Conservation (phyloP, 768 basidiomycete species). For the Trametes cingulata region DNA sequence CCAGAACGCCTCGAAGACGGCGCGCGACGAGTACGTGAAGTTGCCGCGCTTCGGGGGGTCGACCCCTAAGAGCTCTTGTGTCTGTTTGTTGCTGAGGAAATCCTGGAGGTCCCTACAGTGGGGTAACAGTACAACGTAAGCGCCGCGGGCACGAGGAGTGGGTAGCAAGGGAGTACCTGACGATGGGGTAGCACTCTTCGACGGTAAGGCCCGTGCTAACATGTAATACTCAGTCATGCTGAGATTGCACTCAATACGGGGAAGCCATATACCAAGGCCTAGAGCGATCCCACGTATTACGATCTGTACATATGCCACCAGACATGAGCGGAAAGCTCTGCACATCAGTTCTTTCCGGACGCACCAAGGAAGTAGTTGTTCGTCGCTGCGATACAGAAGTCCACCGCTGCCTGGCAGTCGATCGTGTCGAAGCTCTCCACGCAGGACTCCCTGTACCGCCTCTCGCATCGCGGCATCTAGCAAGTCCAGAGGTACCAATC, state of each 20-base stretch:
- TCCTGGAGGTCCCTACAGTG: slow-evolving; percentile 54
- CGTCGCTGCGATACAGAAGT: slow-evolving; percentile 39
- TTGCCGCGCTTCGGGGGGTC: slow-evolving; percentile 42
- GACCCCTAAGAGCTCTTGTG: slow-evolving; percentile 61
- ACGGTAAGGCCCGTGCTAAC: slow-evolving; percentile 45
- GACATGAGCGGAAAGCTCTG: too few relatives aligned
- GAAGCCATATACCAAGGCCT: slow-evolving; percentile 11
- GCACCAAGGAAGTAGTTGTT: slow-evolving; percentile 32
- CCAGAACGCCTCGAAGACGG: slow-evolving; percentile 50
- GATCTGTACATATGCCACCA: background rate
- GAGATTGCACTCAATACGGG: too few relatives aligned
- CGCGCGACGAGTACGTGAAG: slow-evolving; percentile 39
- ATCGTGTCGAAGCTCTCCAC: slow-evolving; percentile 45
- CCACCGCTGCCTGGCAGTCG: slow-evolving; percentile 41
- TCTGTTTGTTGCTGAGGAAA: slow-evolving; percentile 60
- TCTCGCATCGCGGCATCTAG: slow-evolving; percentile 47
- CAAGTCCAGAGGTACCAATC: background rate
- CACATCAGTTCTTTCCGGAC: slow-evolving; percentile 12
- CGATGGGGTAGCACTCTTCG: slow-evolving; percentile 60
- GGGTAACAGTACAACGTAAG: too few relatives aligned
- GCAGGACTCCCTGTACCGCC: slow-evolving; percentile 40
- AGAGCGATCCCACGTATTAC: slow-evolving; percentile 7
- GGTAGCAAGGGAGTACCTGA: slow-evolving; percentile 19
- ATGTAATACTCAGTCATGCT: too few relatives aligned
- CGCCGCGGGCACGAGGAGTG: too few relatives aligned